Evolutionary conservation across 495 filamentous ascomycete genomes (phyloP).

Genomic region (Daldinia decipiens): DNA sequence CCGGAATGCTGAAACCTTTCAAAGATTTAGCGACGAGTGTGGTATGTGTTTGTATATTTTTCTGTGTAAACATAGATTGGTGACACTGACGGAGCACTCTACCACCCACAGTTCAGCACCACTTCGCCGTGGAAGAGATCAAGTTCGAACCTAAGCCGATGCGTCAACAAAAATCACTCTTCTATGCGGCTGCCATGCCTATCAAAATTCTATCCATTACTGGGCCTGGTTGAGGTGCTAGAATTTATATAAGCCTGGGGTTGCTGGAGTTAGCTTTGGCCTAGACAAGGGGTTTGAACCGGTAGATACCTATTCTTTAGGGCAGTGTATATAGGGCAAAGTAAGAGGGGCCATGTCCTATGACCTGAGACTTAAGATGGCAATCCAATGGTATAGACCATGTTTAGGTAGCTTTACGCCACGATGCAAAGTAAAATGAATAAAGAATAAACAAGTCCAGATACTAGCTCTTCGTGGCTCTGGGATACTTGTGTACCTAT

Average conservation of each 20-base stretch:
- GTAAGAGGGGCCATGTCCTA: too few relatives aligned
- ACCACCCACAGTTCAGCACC: constrained; percentile 43
- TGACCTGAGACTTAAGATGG: too few relatives aligned
- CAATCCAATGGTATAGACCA: too few relatives aligned
- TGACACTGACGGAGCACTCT: neutral
- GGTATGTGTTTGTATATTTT: constrained; percentile 40
- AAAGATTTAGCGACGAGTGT: constrained; percentile 48
- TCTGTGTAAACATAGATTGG: neutral
- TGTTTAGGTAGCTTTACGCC: too few relatives aligned
- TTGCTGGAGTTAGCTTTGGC: neutral
- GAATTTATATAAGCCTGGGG: neutral
- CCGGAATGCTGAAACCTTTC: constrained; percentile 52
- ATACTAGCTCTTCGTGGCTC: too few relatives aligned
- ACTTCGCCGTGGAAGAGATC: constrained; percentile 57
- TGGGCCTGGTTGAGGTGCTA: neutral
- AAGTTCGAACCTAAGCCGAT: constrained; percentile 55
- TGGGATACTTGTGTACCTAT: too few relatives aligned
- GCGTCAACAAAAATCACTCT: constrained; percentile 66
- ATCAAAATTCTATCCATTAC: constrained; percentile 55
- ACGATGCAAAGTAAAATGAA: too few relatives aligned
- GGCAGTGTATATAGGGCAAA: too few relatives aligned
- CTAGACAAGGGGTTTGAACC: neutral
- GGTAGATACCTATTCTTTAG: too few relatives aligned
- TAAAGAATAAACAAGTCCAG: too few relatives aligned
- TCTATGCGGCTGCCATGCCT: constrained; percentile 63